These are phyloP conservation scores for Solanum hybrid DNA, from an alignment of 305 asterid species.

Conservation along the genomic window DNA sequence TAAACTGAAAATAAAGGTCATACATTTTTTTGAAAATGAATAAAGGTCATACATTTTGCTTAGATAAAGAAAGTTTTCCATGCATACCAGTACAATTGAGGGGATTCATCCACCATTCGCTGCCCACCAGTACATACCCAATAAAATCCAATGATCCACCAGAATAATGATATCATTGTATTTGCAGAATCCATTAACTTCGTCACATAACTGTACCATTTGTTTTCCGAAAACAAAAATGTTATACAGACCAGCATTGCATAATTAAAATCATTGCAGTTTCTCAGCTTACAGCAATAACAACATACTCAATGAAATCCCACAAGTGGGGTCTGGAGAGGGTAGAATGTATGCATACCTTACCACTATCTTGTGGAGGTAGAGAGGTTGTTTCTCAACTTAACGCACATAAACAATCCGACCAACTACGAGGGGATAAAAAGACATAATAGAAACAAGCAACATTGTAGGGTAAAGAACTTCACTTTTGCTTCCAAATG, in stretches of 20 bases:
- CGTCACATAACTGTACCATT: background rate
- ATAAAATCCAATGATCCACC: slow-evolving; percentile 20
- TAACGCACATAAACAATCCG: background rate
- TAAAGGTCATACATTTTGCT: background rate
- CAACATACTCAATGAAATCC: background rate
- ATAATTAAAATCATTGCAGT: background rate
- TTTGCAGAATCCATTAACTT: slow-evolving; percentile 9
- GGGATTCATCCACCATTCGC: slow-evolving; percentile 7
- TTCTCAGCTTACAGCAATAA: background rate
- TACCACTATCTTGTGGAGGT: background rate
- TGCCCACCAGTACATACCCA: slow-evolving; percentile 14
- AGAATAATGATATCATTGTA: slow-evolving; percentile 11
- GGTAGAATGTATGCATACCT: background rate
- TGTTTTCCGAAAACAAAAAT: background rate
- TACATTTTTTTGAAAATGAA: background rate
- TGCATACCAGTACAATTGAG: slow-evolving; percentile 15
- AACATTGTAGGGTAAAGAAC: background rate
- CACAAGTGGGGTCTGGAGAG: background rate
- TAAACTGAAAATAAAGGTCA: background rate
- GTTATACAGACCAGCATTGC: background rate
- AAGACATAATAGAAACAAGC: background rate
- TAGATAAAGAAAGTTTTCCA: background rate
- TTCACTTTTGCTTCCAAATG: background rate
- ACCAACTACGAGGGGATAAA: background rate
- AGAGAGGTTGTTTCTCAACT: background rate